phyloP scores from a whole-genome alignment of 768 basidiomycete species.

The Krasilnikovozyma curviuscula region DNA sequence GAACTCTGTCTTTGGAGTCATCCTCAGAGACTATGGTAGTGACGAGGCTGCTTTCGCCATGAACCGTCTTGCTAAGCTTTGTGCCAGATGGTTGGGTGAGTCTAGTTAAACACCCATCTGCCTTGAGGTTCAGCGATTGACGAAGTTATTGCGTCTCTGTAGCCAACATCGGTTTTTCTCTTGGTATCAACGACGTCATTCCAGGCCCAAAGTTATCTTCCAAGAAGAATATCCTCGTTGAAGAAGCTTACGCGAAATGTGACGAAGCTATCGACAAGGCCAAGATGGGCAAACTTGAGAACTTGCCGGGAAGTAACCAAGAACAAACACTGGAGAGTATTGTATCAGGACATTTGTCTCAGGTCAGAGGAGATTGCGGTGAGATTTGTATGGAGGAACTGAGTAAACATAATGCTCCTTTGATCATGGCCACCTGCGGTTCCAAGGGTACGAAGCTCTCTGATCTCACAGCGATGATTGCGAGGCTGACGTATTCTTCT shows the following conservation, averaged over 20 bases:
- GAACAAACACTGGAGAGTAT: conserved; percentile 93
- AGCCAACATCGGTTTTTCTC: conserved; percentile 94
- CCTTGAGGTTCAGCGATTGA: neutral
- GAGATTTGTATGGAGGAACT: conserved; percentile 96
- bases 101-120: conserved; percentile 3
- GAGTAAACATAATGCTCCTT: conserved; percentile 86
- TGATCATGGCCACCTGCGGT: conserved; percentile 98
- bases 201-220: conserved; percentile 64
- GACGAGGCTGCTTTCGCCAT: conserved; percentile 87
- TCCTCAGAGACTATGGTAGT: conserved; percentile 87
- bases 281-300: conserved; percentile 77
- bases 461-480: neutral
- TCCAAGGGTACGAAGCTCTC: conserved; percentile 53
- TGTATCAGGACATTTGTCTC: conserved; percentile 79
- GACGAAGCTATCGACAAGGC: conserved; percentile 70
- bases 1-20: conserved; percentile 96
- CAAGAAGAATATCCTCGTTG: conserved; percentile 70
- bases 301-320: conserved; percentile 92
- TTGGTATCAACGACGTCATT: conserved; percentile 97
- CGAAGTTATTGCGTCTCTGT: neutral
- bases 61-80: conserved; percentile 87
- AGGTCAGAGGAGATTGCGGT: conserved; percentile 87
- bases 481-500: conserved; percentile 6
- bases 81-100: conserved; percentile 77
- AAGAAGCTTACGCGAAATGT: conserved; percentile 72